Base-by-base conservation (phyloP, 2,329 filamentous ascomycete genomes). In the Paecilomyces fulvus region DNA sequence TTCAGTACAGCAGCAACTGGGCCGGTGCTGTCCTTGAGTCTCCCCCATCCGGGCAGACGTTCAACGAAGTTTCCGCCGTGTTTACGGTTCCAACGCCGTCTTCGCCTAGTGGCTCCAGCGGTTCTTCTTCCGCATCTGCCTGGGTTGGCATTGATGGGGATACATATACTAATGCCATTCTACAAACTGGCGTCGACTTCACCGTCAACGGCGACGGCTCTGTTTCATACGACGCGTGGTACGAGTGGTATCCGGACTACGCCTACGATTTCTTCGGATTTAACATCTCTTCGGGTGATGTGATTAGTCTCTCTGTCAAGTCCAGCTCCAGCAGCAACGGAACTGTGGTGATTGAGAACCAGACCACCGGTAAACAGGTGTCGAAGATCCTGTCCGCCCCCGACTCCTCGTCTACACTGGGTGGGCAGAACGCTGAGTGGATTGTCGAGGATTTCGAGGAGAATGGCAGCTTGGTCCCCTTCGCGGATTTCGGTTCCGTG, bases 121-220 rank as follows among this genome's bases (percentile, higher is more conserved):
- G 67, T n/a, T 66, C 64, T 30, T 77, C 80, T 61, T 76, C 77
- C 51, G 78, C 77, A 2, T 78, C 79, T 0, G 80, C 80, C 10
- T 84, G 81, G 82, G 81, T 85, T 8, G 82, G 82, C 23, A 84
- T 85, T 56, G 83, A 85, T 58, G 83, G 83, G 11, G 80, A 83
- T 61, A 82, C 80, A 4, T 84, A 80, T 67, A 65, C 65, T 17
- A 73, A 70, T 2, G 79, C 80, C 7, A 83, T 84, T 54, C 70
- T 84, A 4, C 81, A 84, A 65, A 80, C 80, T 1, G 82, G 82
- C 30, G 69, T 85, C 33, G 81, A 84, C 67, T 82, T 82, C 65
- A 78, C 76, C 53, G 69, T 79, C 48, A 63, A 75, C n/a, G 69
- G 72, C n/a, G 68, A 65, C 7, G 43, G 66, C 14, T 56, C 59